Evolutionary conservation across 1,284 basidiomycete species (phyloP).

Genomic region (Microstroma glucosiphilum): DNA sequence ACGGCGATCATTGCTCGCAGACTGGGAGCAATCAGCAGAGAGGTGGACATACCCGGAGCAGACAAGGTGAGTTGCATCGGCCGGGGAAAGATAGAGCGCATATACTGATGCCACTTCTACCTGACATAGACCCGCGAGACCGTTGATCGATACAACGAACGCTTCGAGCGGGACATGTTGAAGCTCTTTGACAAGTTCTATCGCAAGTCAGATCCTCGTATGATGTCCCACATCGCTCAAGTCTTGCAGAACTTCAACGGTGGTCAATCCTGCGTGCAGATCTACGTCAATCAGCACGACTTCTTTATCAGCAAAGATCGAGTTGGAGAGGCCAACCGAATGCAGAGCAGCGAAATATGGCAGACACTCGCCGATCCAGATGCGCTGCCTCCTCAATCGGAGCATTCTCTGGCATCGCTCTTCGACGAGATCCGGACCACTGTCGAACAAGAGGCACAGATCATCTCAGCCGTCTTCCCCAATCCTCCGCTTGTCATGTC

Average conservation of each 20-base stretch:
- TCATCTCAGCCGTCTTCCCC: conserved; percentile 97
- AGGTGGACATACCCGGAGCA: conserved; percentile 60
- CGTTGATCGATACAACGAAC: conserved; percentile 93
- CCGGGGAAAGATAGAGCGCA: not conserved
- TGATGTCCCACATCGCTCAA: conserved; percentile 99
- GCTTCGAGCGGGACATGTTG: conserved; percentile 97
- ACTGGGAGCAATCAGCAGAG: conserved; percentile 79
- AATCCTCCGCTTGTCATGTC: conserved; percentile 97
- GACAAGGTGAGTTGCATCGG: conserved; percentile 8
- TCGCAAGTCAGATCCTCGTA: conserved; percentile 90
- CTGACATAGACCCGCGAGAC: conserved; percentile 48
- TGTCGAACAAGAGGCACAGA: conserved; percentile 91
- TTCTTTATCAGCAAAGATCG: conserved; percentile 58
- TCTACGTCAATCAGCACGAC: conserved; percentile 99
- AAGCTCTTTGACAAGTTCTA: conserved; percentile 81
- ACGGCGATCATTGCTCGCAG: conserved; percentile 84
- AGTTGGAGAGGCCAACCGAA: conserved; percentile 61
- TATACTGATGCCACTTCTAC: not conserved
- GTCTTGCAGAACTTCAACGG: conserved; percentile 97
- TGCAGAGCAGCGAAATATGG: conserved; percentile 67
- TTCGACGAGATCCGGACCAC: conserved; percentile 83
- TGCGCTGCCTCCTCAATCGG: conserved; percentile 67
- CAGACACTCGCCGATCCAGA: conserved; percentile 60
- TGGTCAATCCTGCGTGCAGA: conserved; percentile 89
- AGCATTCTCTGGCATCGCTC: conserved; percentile 71